These are phyloP conservation scores for Clonostachys sp. DNA, from an alignment of 2,329 filamentous ascomycete genomes.

Conservation along the genomic window DNA sequence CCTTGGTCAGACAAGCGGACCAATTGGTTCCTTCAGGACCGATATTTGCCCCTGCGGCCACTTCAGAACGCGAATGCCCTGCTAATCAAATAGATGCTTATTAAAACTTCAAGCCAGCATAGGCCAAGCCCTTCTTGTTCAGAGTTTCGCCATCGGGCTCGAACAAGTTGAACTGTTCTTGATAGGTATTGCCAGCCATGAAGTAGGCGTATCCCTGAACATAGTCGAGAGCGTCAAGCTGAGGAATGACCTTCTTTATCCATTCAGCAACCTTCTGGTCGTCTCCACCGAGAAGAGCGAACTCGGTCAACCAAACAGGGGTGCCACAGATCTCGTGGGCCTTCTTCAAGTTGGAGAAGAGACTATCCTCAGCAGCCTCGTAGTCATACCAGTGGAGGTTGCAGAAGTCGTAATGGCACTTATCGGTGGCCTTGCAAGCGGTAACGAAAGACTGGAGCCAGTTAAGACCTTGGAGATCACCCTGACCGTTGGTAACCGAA, in stretches of 20 bases:
- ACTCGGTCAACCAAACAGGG: constrained; percentile 62
- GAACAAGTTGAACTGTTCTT: constrained; percentile 31
- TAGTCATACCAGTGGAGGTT: constrained; percentile 61
- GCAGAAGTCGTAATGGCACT: constrained; percentile 56
- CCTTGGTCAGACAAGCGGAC: too few relatives aligned
- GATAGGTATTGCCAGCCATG: constrained; percentile 25
- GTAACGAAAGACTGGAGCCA: constrained; percentile 51
- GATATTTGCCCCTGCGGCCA: too few relatives aligned
- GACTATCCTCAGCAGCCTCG: constrained; percentile 37
- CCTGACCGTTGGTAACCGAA: constrained; percentile 56
- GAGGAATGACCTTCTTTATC: too few relatives aligned
- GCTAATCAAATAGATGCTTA: too few relatives aligned
- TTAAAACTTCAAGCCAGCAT: too few relatives aligned
- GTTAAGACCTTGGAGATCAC: constrained; percentile 42
- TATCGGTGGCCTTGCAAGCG: constrained; percentile 29
- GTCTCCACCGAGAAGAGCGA: constrained; percentile 44
- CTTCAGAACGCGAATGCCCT: too few relatives aligned
- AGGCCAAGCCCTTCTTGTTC: constrained; percentile 42
- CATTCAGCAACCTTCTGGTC: constrained; percentile 36
- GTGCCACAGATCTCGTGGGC: constrained; percentile 41
- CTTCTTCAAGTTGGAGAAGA: constrained; percentile 48
- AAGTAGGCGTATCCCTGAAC: constrained; percentile 56
- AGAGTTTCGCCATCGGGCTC: constrained; percentile 26
- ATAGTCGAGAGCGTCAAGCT: constrained; percentile 43
- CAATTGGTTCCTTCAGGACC: too few relatives aligned